These are phyloP conservation scores for Cicer bijugum DNA, from an alignment of 306 rosid species.

Conservation along the genomic window DNA sequence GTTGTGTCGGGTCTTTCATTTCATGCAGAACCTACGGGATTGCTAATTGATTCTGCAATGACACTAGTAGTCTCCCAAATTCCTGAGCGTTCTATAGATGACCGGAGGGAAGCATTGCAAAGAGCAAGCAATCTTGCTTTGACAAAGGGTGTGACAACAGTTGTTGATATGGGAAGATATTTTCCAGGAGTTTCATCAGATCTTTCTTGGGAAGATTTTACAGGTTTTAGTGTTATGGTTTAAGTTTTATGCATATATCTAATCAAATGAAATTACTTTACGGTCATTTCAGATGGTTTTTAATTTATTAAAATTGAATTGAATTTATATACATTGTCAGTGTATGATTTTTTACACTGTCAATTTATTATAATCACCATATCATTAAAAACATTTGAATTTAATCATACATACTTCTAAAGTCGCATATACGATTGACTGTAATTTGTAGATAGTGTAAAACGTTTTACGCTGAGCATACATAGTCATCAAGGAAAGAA, in stretches of 20 bases:
- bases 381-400: too few species aligned
- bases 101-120: slow-evolving; percentile 79
- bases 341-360: too few species aligned
- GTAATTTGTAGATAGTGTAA: too few species aligned
- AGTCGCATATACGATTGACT: too few species aligned
- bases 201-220: slow-evolving; percentile 83
- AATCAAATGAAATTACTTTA: slow-evolving; percentile 14
- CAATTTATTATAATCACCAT: too few species aligned
- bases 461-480: too few species aligned
- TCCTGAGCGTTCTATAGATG: slow-evolving; percentile 70
- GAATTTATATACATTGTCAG: too few species aligned
- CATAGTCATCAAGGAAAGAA: too few species aligned
- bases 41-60: slow-evolving; percentile 77
- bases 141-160: slow-evolving; percentile 80
- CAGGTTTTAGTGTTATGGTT: slow-evolving; percentile 55
- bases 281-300: neutral
- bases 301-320: neutral
- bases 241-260: slow-evolving; percentile 31
- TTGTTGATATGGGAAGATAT: slow-evolving; percentile 89
- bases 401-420: too few species aligned
- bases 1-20: slow-evolving; percentile 3
- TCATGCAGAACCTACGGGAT: slow-evolving; percentile 80
- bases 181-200: slow-evolving; percentile 62
- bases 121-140: slow-evolving; percentile 74
- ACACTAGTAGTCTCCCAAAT: slow-evolving; percentile 52